These are phyloP conservation scores for Rhizopus sp. DNA, from an alignment of 371 early-diverging fungal genomes.

Conservation along the genomic window DNA sequence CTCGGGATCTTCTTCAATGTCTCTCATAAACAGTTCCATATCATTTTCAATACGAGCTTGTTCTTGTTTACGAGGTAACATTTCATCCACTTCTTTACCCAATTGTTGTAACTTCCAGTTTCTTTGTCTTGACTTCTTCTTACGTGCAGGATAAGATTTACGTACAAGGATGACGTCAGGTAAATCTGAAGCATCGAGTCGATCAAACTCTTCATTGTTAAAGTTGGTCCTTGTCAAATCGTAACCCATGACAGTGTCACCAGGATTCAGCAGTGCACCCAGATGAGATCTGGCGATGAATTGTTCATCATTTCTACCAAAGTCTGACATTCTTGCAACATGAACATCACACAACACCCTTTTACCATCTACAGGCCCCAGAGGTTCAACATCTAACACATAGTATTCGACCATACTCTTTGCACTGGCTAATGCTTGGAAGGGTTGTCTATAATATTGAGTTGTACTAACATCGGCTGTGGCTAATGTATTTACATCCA, in stretches of 20 bases:
- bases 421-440: conserved; percentile 70
- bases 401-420: conserved; percentile 88
- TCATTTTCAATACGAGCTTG: conserved; percentile 76
- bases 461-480: conserved; percentile 74
- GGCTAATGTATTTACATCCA: conserved; percentile 85
- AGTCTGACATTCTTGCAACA: conserved; percentile 78
- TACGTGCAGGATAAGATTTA: conserved; percentile 88
- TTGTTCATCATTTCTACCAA: conserved; percentile 82
- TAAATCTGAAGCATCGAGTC: conserved; percentile 57
- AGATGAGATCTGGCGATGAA: conserved; percentile 92
- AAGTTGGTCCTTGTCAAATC: conserved; percentile 87
- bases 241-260: conserved; percentile 94
- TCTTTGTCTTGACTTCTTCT: conserved; percentile 82
- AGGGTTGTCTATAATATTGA: conserved; percentile 86
- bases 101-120: conserved; percentile 92
- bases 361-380: conserved; percentile 78
- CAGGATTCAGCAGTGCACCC: conserved; percentile 87
- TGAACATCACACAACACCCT: conserved; percentile 77
- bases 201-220: conserved; percentile 86
- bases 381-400: conserved; percentile 90
- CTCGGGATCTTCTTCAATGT: conserved; percentile 96
- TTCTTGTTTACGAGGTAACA: conserved; percentile 76
- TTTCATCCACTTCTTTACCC: conserved; percentile 84
- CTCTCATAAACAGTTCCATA: conserved; percentile 89
- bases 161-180: conserved; percentile 91